Conservation (phyloP, 768 basidiomycete species). For the Hypholoma sublateritium region DNA sequence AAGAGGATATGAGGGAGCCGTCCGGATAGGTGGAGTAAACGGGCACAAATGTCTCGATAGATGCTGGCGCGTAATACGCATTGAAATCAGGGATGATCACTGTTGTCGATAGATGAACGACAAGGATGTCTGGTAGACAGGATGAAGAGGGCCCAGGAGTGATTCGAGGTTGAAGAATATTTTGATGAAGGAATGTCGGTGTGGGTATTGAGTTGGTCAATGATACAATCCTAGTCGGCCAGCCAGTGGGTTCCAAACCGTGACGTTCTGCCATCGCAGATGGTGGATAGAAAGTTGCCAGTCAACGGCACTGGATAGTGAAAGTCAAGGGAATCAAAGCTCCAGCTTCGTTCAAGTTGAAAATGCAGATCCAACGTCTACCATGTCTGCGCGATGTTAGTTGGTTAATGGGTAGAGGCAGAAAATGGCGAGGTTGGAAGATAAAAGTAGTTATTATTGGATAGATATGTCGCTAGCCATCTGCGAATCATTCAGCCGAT, state of each 20-base stretch:
- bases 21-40: slow-evolving; percentile 46
- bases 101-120: slow-evolving; percentile 49
- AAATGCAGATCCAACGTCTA: slow-evolving; percentile 16
- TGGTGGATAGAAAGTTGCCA: not conserved
- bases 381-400: slow-evolving; percentile 25
- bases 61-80: slow-evolving; percentile 37
- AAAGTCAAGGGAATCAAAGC: slow-evolving; percentile 3
- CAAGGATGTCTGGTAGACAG: slow-evolving; percentile 41
- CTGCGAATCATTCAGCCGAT: not conserved
- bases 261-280: no score
- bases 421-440: slow-evolving; percentile 4
- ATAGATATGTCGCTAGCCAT: slow-evolving; percentile 3
- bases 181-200: no score
- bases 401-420: slow-evolving; percentile 9
- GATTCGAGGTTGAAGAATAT: slow-evolving; percentile 28
- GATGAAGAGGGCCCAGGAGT: slow-evolving; percentile 30
- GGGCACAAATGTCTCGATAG: slow-evolving; percentile 48
- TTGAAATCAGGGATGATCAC: slow-evolving; percentile 48
- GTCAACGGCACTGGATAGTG: slow-evolving; percentile 1
- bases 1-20: slow-evolving; percentile 57
- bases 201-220: no score
- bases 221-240: no score
- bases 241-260: no score
- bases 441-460: slow-evolving; percentile 15
- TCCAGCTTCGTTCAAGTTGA: slow-evolving; percentile 11